Conservation (phyloP, 176 grass and related monocot genomes). For the Tillandsia leiboldiana region DNA sequence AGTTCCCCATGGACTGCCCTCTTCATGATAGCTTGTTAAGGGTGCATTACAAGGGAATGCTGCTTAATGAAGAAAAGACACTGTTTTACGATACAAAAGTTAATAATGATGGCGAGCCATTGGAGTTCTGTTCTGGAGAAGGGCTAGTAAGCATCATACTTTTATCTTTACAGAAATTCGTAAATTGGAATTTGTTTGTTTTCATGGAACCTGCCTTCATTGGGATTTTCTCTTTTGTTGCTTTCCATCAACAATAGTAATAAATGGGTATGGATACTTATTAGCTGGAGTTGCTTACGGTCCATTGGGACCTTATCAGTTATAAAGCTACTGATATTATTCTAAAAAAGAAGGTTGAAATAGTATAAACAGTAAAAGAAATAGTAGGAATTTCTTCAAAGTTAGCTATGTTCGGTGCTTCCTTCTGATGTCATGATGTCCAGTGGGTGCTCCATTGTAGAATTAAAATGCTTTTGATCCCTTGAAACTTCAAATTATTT, state of each 20-base stretch:
- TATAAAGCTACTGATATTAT: background rate
- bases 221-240: background rate
- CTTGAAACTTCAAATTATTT: background rate
- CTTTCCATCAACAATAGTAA: background rate
- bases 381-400: background rate
- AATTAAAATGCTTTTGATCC: no score
- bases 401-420: background rate
- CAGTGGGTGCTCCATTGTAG: no score
- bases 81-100: constrained; percentile 92
- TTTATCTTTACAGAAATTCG: background rate
- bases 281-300: background rate
- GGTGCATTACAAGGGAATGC: constrained; percentile 89
- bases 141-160: constrained; percentile 46
- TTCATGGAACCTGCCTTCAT: background rate
- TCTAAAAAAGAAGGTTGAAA: background rate
- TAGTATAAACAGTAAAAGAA: background rate
- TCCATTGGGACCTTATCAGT: background rate
- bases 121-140: constrained; percentile 97
- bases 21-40: constrained; percentile 96
- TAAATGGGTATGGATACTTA: background rate
- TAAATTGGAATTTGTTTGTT: background rate
- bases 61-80: constrained; percentile 76
- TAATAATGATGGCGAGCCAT: constrained; percentile 80
- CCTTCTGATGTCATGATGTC: background rate
- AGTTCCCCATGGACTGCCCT: constrained; percentile 99